Evolutionary conservation across 257 asterid species (phyloP).

Genomic region (Plantago major): DNA sequence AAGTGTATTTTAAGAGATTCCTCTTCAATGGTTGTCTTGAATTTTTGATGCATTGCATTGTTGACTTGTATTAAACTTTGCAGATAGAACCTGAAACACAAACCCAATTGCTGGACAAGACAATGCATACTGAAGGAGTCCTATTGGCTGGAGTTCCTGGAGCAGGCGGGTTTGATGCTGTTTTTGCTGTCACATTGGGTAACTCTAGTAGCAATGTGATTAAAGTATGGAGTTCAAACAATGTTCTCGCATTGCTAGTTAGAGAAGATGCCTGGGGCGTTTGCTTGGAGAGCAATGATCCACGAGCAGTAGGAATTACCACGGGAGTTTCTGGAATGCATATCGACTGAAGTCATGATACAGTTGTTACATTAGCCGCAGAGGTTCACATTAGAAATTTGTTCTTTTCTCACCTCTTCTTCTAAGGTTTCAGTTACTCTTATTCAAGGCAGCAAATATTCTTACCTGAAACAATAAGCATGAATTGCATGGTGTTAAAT

Average conservation of each 20-base stretch:
- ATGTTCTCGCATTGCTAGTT: conserved; percentile 84
- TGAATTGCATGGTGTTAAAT: no score
- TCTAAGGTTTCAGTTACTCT: no score
- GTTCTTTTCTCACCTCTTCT: no score
- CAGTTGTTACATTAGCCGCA: background rate
- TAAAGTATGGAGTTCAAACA: conserved; percentile 68
- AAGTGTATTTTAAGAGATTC: no score
- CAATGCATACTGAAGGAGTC: conserved; percentile 82
- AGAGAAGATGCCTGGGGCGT: conserved; percentile 88
- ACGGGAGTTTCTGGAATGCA: conserved; percentile 52
- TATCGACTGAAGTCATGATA: conserved; percentile 30
- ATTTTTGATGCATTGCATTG: no score
- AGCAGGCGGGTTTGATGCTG: conserved; percentile 97
- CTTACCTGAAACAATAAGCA: no score
- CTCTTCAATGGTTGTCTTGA: no score
- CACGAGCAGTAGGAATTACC: conserved; percentile 51
- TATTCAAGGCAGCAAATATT: no score
- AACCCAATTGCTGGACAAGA: conserved; percentile 65
- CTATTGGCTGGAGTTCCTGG: conserved; percentile 93
- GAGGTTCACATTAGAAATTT: no score
- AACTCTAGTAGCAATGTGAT: conserved; percentile 44
- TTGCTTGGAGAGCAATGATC: conserved; percentile 63
- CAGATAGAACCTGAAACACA: conserved; percentile 98
- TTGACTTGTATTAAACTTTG: conserved; percentile 2
- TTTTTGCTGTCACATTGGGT: conserved; percentile 79